These are phyloP conservation scores for Clonostachys chloroleuca DNA, from an alignment of 2,329 filamentous ascomycete genomes.

Conservation along the genomic window DNA sequence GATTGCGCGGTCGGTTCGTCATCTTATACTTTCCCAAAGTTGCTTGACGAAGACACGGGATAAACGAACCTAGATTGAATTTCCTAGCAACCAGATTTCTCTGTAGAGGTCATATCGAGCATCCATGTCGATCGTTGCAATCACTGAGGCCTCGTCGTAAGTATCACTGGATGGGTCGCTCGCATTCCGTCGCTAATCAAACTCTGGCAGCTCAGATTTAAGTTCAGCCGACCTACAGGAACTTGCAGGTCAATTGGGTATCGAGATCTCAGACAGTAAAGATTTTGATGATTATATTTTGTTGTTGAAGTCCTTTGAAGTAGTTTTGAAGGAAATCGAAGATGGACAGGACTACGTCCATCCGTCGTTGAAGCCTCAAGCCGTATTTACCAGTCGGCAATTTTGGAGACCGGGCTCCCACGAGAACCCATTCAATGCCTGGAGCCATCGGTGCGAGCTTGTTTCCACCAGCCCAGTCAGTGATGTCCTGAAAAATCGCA, in stretches of 20 bases:
- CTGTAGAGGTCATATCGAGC: neutral
- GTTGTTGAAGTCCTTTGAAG: conserved; percentile 17
- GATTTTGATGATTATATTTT: conserved; percentile 18
- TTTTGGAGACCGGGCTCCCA: conserved; percentile 11
- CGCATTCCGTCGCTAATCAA: too few relatives aligned
- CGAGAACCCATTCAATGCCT: conserved; percentile 24
- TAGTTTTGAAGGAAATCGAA: conserved; percentile 14
- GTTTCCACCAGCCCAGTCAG: neutral
- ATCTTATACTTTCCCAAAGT: too few relatives aligned
- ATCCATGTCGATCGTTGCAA: conserved; percentile 11
- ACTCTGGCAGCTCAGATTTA: too few relatives aligned
- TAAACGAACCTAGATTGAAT: too few relatives aligned
- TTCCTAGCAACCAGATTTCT: neutral
- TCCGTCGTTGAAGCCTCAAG: conserved; percentile 10
- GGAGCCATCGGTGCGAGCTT: conserved; percentile 23
- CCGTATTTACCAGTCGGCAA: conserved; percentile 4
- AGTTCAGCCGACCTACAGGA: conserved; percentile 4
- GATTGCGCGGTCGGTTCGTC: too few relatives aligned
- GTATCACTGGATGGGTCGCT: too few relatives aligned
- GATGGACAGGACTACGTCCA: conserved; percentile 17
- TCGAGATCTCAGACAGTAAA: conserved; percentile 6
- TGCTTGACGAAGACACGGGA: too few relatives aligned
- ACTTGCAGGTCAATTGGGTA: conserved; percentile 9
- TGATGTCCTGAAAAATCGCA: conserved; percentile 8
- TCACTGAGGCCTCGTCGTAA: conserved; percentile 4